Percentiles rank a stretch among this genome's conserved stretches.
phyloP scores from a whole-genome alignment of 441 rosid species.

The Euphorbia celastroides region DNA sequence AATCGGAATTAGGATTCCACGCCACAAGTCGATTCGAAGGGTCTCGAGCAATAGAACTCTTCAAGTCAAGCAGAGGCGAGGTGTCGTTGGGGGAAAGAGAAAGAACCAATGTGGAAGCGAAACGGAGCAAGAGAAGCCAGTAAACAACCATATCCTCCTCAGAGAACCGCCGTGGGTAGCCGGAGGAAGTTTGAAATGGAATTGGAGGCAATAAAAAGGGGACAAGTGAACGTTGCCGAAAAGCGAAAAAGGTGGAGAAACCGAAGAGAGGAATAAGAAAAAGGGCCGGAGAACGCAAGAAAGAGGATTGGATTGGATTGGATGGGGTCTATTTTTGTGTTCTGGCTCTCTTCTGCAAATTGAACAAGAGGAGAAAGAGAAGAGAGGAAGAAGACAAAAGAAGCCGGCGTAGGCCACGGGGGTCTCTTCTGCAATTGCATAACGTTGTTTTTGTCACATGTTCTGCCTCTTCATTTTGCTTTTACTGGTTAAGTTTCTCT shows the following conservation, averaged over 20 bases:
- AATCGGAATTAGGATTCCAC: constrained; percentile 30
- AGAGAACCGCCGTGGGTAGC: not conserved
- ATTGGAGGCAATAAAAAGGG: not conserved
- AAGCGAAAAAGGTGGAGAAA: not conserved
- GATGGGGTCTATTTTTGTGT: not conserved
- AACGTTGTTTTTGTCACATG: constrained; percentile 18
- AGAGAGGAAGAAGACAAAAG: constrained; percentile 9
- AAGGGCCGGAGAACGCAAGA: not conserved
- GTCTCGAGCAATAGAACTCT: constrained; percentile 35
- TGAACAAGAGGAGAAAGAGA: too few relatives aligned
- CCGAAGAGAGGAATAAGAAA: not conserved
- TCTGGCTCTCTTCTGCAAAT: not conserved
- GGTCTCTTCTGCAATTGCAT: constrained; percentile 4
- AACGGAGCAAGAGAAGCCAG: constrained; percentile 22
- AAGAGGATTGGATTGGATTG: not conserved
- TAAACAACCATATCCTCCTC: not conserved
- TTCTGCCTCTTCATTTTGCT: not conserved
- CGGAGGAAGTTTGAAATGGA: not conserved
- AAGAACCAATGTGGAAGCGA: constrained; percentile 14
- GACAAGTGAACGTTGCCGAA: not conserved
- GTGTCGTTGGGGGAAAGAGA: constrained; percentile 24
- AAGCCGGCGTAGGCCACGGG: constrained; percentile 19
- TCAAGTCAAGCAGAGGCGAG: constrained; percentile 43
- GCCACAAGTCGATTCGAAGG: constrained; percentile 33
- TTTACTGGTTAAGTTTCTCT: too few relatives aligned